Percentiles rank a stretch among this genome's conserved stretches.
These are phyloP conservation scores for Parietaria judaica DNA, from an alignment of 306 rosid species.

Conservation along the genomic window DNA sequence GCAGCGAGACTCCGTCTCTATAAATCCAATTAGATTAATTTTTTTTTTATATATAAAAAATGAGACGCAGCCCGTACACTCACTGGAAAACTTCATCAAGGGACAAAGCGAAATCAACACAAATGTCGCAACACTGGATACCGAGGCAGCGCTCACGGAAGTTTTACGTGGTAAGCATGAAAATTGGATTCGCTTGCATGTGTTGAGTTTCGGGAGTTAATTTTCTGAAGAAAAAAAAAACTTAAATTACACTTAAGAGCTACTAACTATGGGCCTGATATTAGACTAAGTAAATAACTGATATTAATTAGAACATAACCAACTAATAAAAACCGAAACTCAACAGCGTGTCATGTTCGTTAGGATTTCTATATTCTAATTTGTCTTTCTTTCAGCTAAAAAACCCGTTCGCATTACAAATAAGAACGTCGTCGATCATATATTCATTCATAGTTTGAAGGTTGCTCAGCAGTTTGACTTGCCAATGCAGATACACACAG, in stretches of 20 bases:
- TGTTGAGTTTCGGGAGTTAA: no score
- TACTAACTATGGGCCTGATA: no score
- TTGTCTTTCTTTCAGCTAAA: constrained; percentile 33
- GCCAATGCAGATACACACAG: constrained; percentile 93
- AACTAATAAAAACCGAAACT: no score
- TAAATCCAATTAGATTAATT: no score
- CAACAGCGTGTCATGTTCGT: background rate
- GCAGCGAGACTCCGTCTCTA: no score
- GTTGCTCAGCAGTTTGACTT: constrained; percentile 63
- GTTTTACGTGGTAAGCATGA: constrained; percentile 42
- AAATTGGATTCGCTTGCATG: background rate
- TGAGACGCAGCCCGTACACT: no score
- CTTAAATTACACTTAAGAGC: no score
- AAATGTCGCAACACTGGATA: constrained; percentile 45
- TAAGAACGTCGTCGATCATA: constrained; percentile 60
- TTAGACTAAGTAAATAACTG: no score
- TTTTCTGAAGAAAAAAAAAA: no score
- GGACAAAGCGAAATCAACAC: constrained; percentile 36
- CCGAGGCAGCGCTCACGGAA: constrained; percentile 59
- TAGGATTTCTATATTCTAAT: background rate
- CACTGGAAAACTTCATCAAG: no score
- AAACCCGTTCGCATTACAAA: constrained; percentile 53
- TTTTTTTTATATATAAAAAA: no score
- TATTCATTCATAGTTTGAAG: constrained; percentile 68
- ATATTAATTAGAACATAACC: no score